A percentile compares a stretch with the other conserved stretches of the same genome.
These are phyloP conservation scores for Saccharata proteae DNA, from an alignment of 2,329 filamentous ascomycete genomes.

Conservation along the genomic window DNA sequence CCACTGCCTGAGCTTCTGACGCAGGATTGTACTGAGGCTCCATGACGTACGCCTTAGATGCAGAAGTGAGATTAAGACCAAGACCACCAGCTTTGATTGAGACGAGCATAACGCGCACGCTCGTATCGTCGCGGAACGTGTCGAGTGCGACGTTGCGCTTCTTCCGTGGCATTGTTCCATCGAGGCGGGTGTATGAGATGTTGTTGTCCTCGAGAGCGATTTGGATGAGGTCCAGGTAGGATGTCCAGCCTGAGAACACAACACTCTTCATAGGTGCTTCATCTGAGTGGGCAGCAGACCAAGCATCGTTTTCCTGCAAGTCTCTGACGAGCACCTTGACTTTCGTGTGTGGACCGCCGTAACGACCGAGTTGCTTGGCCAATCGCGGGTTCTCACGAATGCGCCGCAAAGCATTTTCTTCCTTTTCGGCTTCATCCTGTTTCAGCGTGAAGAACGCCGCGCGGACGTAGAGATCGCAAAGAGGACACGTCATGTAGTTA, in stretches of 20 bases:
- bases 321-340: constrained; percentile 71
- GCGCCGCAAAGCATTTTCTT: constrained; percentile 44
- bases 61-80: constrained; percentile 79
- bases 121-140: constrained; percentile 59
- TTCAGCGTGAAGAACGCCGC: constrained; percentile 58
- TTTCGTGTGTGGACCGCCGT: constrained; percentile 83
- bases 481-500: constrained; percentile 48
- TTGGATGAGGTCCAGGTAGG: constrained; percentile 84
- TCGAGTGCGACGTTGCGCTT: constrained; percentile 66
- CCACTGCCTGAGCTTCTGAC: constrained; percentile 85
- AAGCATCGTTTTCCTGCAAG: constrained; percentile 51
- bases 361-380: constrained; percentile 52
- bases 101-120: constrained; percentile 70
- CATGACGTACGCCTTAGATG: constrained; percentile 88
- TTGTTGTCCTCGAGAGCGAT: constrained; percentile 57
- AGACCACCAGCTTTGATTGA: constrained; percentile 88
- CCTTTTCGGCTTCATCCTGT: constrained; percentile 39
- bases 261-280: constrained; percentile 81
- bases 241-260: constrained; percentile 93
- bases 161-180: constrained; percentile 72
- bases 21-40: constrained; percentile 97
- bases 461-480: constrained; percentile 54
- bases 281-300: constrained; percentile 47
- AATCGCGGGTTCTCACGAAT: constrained; percentile 40
- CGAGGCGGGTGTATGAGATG: constrained; percentile 67